Evolutionary conservation across 78 protist genomes (phyloP).

Genomic region (Pelomyxa schiedti): DNA sequence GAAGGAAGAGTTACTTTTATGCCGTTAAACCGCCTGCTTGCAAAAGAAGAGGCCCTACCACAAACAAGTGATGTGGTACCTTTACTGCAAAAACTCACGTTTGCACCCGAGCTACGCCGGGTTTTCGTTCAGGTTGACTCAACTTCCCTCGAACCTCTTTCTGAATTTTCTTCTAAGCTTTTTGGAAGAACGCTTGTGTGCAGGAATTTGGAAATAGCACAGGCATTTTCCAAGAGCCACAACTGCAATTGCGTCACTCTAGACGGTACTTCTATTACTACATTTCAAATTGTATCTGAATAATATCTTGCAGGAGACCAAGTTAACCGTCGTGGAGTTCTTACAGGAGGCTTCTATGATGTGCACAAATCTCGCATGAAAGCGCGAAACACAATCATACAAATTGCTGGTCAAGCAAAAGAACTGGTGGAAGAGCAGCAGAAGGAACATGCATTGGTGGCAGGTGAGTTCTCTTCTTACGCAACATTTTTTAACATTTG

Average conservation of each 20-base stretch:
- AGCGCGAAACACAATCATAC: no score
- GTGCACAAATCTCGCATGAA: neutral
- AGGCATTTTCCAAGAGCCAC: neutral
- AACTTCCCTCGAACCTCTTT: neutral
- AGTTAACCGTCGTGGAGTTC: constrained; percentile 56
- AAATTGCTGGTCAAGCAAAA: no score
- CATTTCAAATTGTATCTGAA: neutral
- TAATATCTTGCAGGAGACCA: constrained; percentile 28
- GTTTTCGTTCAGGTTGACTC: neutral
- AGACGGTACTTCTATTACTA: constrained; percentile 46
- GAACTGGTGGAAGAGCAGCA: no score
- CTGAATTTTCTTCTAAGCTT: neutral
- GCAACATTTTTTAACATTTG: neutral
- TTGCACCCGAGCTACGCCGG: neutral
- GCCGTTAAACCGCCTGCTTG: constrained; percentile 57
- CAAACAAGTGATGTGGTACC: constrained; percentile 2
- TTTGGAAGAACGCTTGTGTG: constrained; percentile 52
- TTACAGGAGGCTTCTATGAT: constrained; percentile 75
- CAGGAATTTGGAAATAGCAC: constrained; percentile 44
- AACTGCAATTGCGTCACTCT: constrained; percentile 54
- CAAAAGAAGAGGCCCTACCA: neutral
- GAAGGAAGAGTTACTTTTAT: constrained; percentile 81
- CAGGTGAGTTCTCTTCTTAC: neutral
- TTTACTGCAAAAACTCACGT: neutral
- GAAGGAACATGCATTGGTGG: no score